These are phyloP conservation scores for Jacaranda mimosifolia DNA, from an alignment of 257 asterid species.

Conservation along the genomic window DNA sequence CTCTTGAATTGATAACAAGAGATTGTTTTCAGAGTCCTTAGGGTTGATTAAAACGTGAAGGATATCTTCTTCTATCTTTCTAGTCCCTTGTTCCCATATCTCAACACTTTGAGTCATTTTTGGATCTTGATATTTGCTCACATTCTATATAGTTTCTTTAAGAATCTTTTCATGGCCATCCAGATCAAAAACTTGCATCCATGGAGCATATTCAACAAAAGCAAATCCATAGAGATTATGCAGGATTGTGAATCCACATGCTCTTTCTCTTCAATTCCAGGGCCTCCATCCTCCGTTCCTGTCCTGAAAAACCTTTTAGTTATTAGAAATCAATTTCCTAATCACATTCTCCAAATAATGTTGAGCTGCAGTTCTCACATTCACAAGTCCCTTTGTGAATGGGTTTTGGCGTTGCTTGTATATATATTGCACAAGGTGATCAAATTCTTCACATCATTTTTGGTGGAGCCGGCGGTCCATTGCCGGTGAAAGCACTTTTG, in stretches of 20 bases:
- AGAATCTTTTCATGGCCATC: too few species aligned
- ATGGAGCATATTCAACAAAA: slow-evolving; percentile 25
- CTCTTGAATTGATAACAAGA: slow-evolving; percentile 7
- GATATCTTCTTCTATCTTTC: slow-evolving; percentile 22
- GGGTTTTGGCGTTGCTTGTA: slow-evolving; percentile 10
- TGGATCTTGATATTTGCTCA: slow-evolving; percentile 20
- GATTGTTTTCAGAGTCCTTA: too few species aligned
- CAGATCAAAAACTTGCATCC: slow-evolving; percentile 24
- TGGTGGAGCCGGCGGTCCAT: neutral
- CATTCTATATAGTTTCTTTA: too few species aligned
- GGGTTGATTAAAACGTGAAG: slow-evolving; percentile 27
- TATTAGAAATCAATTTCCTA: neutral
- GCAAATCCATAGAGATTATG: neutral
- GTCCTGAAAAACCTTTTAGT: slow-evolving; percentile 32
- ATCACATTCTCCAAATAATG: slow-evolving; percentile 40
- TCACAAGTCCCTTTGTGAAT: neutral
- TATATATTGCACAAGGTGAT: slow-evolving; percentile 19
- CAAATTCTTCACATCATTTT: slow-evolving; percentile 1
- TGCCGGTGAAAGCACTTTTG: slow-evolving; percentile 35
- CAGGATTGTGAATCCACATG: slow-evolving; percentile 13
- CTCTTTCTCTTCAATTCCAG: slow-evolving; percentile 39
- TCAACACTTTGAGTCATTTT: slow-evolving; percentile 13
- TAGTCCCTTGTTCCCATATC: slow-evolving; percentile 28
- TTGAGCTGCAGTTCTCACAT: neutral
- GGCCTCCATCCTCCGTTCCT: slow-evolving; percentile 34